Evolutionary conservation across 257 asterid species (phyloP).

Genomic region (Handroanthus guayacan): DNA sequence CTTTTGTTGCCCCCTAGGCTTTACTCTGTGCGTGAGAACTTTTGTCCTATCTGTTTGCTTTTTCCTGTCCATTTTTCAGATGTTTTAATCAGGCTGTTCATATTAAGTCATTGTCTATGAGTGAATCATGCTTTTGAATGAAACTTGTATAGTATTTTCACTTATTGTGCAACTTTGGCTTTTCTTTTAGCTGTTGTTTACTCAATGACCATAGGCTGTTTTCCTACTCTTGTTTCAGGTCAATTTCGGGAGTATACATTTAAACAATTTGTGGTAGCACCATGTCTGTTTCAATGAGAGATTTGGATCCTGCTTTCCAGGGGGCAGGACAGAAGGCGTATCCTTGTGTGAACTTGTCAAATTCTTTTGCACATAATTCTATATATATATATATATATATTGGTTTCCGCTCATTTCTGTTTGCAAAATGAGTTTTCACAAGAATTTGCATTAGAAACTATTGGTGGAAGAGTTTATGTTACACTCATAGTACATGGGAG

Average conservation of each 20-base stretch:
- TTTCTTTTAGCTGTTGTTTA: slow-evolving; percentile 27
- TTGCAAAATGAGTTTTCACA: slow-evolving; percentile 11
- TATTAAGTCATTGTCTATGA: slow-evolving; percentile 1
- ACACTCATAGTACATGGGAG: not conserved
- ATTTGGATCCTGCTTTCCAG: slow-evolving; percentile 92
- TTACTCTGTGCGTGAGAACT: not conserved
- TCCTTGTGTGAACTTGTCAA: slow-evolving; percentile 52
- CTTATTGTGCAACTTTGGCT: not conserved
- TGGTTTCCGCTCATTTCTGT: slow-evolving; percentile 26
- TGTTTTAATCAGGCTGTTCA: not conserved
- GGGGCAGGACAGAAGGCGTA: slow-evolving; percentile 99
- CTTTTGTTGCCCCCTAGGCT: not conserved
- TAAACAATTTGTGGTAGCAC: slow-evolving; percentile 41
- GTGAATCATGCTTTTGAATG: slow-evolving; percentile 16
- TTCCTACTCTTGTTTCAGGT: slow-evolving; percentile 47
- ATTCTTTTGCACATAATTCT: not conserved
- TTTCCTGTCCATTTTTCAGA: not conserved
- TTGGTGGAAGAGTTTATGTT: slow-evolving; percentile 1
- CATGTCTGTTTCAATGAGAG: slow-evolving; percentile 93
- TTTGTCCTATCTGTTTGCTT: not conserved
- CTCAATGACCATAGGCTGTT: slow-evolving; percentile 22
- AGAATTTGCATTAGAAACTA: slow-evolving; percentile 18
- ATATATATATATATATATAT: not conserved
- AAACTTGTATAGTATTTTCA: not conserved
- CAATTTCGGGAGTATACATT: slow-evolving; percentile 28